phyloP scores from a whole-genome alignment of 345 rosid genomes.

The Crucihimalaya himalaica region DNA sequence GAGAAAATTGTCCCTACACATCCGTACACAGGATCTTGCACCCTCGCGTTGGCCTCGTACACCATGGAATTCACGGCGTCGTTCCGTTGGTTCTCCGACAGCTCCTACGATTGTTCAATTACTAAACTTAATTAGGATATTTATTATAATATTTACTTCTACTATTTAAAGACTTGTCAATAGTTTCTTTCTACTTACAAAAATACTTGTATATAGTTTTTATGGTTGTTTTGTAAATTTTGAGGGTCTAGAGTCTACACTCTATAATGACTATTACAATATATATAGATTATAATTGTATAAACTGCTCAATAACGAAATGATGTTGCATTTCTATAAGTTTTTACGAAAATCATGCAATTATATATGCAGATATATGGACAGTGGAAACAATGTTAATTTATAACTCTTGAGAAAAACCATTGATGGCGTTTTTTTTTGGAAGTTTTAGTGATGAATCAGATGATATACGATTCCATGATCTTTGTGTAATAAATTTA shows the following conservation, averaged over 20 bases:
- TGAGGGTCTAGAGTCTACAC: not conserved
- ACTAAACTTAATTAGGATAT: not conserved
- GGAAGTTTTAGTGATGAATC: not conserved
- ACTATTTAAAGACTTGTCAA: too few relatives aligned
- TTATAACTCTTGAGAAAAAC: not conserved
- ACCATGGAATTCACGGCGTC: slow-evolving; percentile 98
- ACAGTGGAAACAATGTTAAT: not conserved
- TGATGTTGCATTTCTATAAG: not conserved
- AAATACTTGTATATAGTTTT: not conserved
- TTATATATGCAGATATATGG: not conserved
- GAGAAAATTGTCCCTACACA: slow-evolving; percentile 86
- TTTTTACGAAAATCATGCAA: not conserved
- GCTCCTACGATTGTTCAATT: slow-evolving; percentile 46
- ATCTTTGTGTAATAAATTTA: not conserved
- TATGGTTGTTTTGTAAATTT: not conserved
- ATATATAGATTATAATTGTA: not conserved
- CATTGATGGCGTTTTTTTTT: not conserved
- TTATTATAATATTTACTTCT: not conserved
- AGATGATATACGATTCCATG: not conserved
- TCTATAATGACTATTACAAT: not conserved
- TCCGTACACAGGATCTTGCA: slow-evolving; percentile 88
- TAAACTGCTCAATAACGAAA: not conserved
- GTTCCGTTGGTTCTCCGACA: slow-evolving; percentile 63
- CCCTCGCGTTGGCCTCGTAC: slow-evolving; percentile 88
- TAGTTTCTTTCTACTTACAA: not conserved